Percentiles rank a stretch among this genome's conserved stretches.
phyloP scores from a whole-genome alignment of 805 yeast species.

The Barnettozyma pratensis region DNA sequence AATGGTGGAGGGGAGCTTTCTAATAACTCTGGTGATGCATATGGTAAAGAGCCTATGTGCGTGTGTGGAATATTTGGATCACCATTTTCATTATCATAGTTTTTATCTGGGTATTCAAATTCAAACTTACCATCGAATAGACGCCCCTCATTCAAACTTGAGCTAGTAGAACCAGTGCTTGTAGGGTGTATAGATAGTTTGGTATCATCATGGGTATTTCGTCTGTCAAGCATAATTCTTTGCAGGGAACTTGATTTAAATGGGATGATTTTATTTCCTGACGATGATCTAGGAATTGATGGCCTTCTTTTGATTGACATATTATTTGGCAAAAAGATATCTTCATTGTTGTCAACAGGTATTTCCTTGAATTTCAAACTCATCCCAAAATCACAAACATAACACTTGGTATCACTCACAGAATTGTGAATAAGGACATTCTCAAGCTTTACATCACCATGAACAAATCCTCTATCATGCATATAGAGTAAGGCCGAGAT shows the following conservation, averaged over 20 bases:
- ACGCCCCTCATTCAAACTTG: background rate
- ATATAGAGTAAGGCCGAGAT: conserved; percentile 53
- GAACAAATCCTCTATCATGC: conserved; percentile 67
- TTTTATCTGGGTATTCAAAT: conserved; percentile 10
- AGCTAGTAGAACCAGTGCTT: background rate
- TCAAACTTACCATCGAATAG: conserved; percentile 15
- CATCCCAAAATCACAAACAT: conserved; percentile 92
- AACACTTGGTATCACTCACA: conserved; percentile 30
- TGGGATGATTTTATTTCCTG: conserved; percentile 20
- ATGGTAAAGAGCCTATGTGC: conserved; percentile 86
- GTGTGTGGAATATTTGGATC: conserved; percentile 42
- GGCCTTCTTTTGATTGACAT: conserved; percentile 21
- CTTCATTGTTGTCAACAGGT: conserved; percentile 13
- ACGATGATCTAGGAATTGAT: conserved; percentile 30
- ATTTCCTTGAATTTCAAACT: conserved; percentile 28
- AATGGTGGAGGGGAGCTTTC: conserved; percentile 53
- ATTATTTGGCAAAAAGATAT: conserved; percentile 14
- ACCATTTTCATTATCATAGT: conserved; percentile 2
- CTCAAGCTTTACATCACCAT: conserved; percentile 71
- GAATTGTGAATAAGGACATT: conserved; percentile 57
- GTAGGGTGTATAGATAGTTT: conserved; percentile 6
- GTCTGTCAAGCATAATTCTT: conserved; percentile 24
- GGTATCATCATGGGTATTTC: conserved; percentile 29
- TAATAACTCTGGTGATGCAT: conserved; percentile 85
- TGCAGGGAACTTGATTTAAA: conserved; percentile 11